Evolutionary conservation across 169 alveolate species (phyloP), one percentile per base, ranked within the genome.

Genomic region (Eimeria maxima): DNA sequence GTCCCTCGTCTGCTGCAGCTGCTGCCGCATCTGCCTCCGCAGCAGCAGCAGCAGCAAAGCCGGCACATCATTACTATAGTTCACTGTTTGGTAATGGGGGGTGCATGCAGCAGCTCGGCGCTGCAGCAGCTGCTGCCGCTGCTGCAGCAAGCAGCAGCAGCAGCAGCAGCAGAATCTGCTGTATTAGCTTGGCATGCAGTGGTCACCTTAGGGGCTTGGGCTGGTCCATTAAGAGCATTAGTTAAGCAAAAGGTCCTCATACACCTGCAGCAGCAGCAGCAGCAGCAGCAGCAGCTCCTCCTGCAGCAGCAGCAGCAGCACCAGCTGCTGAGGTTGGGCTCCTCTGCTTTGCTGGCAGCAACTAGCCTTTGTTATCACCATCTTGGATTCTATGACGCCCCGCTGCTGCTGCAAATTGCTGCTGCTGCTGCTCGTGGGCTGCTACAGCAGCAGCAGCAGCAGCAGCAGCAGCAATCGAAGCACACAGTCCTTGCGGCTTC

Each of bases 61-160:
- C 47, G 90, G 7, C 90, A 81, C 47, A 0, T 81, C 5, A 81
- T 81, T 5, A 14, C 90, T 81, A 47, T 81, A 7, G 18, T 81
- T n/a, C 90, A 81, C 73, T 81, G 90, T 38, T 53, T 81, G n/a
- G 24, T 71, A 14, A 16, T 50, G 22, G 55, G 90, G 24, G 90
- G 90, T 2, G 44, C 71, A 5, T 81, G 90, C 90, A 45, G 57
- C 71, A n/a, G 45, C 29, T 11, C 33, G 22, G 71, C 57, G 33
- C 90, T 81, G 69, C 90, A 24, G 18, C 13, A 20, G 90, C 90
- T 81, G 90, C 90, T 81, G 73, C 90, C 90, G 71, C 90, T 81
- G 90, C 90, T 81, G 90, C 90, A 50, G 90, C 90, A 81, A 81
- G 90, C 90, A 50, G 90, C 90, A 81, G 71, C 90, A 53, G 90